A percentile compares a stretch with the other conserved stretches of the same genome.
phyloP scores from a whole-genome alignment of 106 monocot species.

The Hemerocallis citrina region DNA sequence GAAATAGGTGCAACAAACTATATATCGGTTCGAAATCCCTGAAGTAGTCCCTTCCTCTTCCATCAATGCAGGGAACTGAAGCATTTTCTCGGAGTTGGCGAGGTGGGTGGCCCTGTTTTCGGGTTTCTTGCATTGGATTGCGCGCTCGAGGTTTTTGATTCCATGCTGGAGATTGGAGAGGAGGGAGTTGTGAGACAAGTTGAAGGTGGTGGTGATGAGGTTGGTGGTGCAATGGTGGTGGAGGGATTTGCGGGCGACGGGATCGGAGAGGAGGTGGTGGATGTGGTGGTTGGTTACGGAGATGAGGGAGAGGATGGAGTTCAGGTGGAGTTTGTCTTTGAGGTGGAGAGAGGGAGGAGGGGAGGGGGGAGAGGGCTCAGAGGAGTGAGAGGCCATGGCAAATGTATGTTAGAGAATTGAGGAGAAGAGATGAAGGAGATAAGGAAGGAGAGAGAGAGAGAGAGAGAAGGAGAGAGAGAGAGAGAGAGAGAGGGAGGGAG shows the following conservation, averaged over 20 bases:
- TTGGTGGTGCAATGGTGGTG: conserved; percentile 26
- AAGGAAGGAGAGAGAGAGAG: neutral
- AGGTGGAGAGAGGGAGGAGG: neutral
- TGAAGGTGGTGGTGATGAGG: conserved; percentile 25
- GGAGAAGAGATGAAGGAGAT: neutral
- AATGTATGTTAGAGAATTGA: neutral
- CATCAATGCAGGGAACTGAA: conserved; percentile 78
- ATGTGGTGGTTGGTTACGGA: conserved; percentile 40
- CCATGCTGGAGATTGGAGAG: conserved; percentile 78
- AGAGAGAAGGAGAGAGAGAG: neutral
- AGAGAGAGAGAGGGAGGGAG: neutral
- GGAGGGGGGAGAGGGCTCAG: neutral
- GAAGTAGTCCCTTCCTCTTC: conserved; percentile 65
- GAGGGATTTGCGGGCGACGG: conserved; percentile 26
- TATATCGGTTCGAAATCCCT: conserved; percentile 56
- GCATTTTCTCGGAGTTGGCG: conserved; percentile 50
- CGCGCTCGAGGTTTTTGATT: conserved; percentile 38
- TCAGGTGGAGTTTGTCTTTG: conserved; percentile 9
- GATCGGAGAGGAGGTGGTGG: conserved; percentile 36
- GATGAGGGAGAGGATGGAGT: conserved; percentile 33
- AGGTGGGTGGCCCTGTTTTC: conserved; percentile 20
- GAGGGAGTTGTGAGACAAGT: conserved; percentile 54
- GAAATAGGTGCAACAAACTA: conserved; percentile 83
- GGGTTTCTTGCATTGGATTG: conserved; percentile 3
- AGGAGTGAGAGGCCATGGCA: neutral